phyloP scores from a whole-genome alignment of 352 stramenopile species.

The Pythium aphanidermatum region DNA sequence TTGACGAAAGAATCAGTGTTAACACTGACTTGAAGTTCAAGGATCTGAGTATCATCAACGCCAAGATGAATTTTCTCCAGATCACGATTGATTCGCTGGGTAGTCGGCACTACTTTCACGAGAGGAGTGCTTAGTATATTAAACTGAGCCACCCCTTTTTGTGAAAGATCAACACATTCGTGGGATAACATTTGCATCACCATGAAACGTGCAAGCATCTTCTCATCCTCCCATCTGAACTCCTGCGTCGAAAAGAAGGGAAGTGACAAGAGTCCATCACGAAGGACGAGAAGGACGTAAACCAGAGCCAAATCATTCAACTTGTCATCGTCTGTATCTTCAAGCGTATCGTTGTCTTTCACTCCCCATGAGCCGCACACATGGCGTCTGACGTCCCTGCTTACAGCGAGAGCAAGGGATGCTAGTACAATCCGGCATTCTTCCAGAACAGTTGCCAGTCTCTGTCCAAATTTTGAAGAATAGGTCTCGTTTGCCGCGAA shows the following conservation, averaged over 20 bases:
- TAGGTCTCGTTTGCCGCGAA: neutral
- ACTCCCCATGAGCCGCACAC: slow-evolving; percentile 1
- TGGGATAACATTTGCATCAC: slow-evolving; percentile 10
- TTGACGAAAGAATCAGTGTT: neutral
- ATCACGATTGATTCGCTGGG: neutral
- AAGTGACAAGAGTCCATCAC: slow-evolving; percentile 4
- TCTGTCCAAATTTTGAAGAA: neutral
- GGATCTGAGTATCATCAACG: neutral
- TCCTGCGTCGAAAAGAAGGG: slow-evolving; percentile 5
- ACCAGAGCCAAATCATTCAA: neutral
- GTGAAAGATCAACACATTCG: no score
- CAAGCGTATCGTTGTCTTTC: neutral
- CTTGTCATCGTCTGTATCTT: neutral
- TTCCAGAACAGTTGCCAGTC: slow-evolving; percentile 1
- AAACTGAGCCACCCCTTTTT: no score
- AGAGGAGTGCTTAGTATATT: neutral
- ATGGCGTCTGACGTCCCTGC: neutral
- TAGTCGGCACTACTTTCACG: neutral
- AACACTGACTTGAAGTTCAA: neutral
- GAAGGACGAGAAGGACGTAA: neutral
- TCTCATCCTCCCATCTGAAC: slow-evolving; percentile 12
- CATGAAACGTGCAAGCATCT: slow-evolving; percentile 11
- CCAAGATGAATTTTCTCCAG: neutral
- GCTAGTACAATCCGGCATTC: neutral
- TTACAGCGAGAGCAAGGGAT: neutral